Conservation (phyloP, 352 stramenopile genomes). For the Globisporangium takayamanum region DNA sequence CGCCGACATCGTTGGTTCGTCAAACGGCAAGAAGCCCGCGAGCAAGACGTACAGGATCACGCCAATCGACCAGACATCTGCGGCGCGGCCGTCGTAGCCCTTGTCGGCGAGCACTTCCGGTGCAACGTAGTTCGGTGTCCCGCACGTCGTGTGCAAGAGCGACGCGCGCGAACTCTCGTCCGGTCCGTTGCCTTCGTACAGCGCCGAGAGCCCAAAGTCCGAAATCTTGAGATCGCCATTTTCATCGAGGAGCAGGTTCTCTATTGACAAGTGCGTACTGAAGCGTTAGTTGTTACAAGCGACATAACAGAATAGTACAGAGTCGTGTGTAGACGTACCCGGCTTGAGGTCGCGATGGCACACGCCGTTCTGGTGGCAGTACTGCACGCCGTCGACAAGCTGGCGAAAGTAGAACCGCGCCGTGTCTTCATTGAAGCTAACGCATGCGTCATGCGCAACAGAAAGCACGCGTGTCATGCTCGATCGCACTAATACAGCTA, state of each 20-base stretch:
- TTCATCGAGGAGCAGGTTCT: slow-evolving; percentile 95
- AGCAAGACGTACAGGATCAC: slow-evolving; percentile 98
- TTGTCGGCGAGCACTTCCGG: slow-evolving; percentile 91
- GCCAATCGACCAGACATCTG: slow-evolving; percentile 97
- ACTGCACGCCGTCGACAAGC: slow-evolving; percentile 95
- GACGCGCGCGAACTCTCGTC: slow-evolving; percentile 85
- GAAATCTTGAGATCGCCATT: slow-evolving; percentile 98
- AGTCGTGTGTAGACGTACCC: no score
- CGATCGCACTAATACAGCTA: no score
- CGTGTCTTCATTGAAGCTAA: slow-evolving; percentile 93
- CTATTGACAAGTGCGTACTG: slow-evolving; percentile 20
- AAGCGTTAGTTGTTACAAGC: background rate
- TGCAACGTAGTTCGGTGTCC: slow-evolving; percentile 96
- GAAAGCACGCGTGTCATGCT: no score
- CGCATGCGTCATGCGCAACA: background rate
- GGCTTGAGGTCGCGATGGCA: slow-evolving; percentile 96
- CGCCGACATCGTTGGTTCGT: slow-evolving; percentile 92
- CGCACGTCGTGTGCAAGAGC: slow-evolving; percentile 94
- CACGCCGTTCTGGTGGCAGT: slow-evolving; percentile 96
- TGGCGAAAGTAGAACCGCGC: slow-evolving; percentile 98
- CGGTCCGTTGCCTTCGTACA: slow-evolving; percentile 80
- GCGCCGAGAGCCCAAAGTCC: slow-evolving; percentile 97
- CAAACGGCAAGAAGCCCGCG: slow-evolving; percentile 91
- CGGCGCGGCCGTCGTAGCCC: slow-evolving; percentile 90
- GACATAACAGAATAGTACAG: no score